Conservation (phyloP, 352 stramenopile species). For the Phytophthora citrophthora region DNA sequence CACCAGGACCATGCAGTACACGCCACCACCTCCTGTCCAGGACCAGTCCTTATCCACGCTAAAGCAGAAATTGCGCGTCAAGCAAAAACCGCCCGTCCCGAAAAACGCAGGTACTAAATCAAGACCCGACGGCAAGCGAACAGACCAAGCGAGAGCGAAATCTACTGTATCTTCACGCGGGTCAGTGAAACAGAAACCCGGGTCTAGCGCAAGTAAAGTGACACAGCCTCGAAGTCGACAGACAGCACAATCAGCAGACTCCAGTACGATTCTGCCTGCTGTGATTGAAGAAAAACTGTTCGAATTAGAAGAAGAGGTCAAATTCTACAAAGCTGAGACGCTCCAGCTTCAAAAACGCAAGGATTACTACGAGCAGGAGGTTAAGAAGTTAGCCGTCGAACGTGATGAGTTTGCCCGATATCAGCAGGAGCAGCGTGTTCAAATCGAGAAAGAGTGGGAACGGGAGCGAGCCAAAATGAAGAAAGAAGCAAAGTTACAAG, state of each 20-base stretch:
- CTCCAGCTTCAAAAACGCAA: conserved; percentile 79
- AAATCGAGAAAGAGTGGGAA: conserved; percentile 78
- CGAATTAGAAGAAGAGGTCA: conserved; percentile 87
- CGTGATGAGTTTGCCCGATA: conserved; percentile 57
- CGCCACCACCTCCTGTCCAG: conserved; percentile 8
- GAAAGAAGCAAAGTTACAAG: conserved; percentile 66
- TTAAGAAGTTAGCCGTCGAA: conserved; percentile 60
- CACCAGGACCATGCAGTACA: not conserved
- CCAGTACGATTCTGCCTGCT: conserved; percentile 49
- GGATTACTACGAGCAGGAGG: conserved; percentile 67
- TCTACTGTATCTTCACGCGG: not conserved
- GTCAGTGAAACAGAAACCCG: conserved; percentile 13
- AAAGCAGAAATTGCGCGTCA: conserved; percentile 33
- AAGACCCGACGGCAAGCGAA: not conserved
- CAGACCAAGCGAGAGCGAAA: conserved; percentile 9
- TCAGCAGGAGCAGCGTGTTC: conserved; percentile 53
- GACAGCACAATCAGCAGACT: conserved; percentile 3
- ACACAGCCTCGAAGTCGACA: conserved; percentile 12
- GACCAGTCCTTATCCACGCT: conserved; percentile 30
- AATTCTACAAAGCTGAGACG: conserved; percentile 86
- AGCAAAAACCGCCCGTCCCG: conserved; percentile 19
- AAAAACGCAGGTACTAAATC: not conserved
- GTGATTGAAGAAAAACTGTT: conserved; percentile 85
- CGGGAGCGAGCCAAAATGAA: conserved; percentile 78
- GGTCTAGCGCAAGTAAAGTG: conserved; percentile 5